A percentile compares a stretch with the other conserved stretches of the same genome.
Conservation (phyloP, 2,329 filamentous ascomycete genomes). For the Fusarium sublunatum region DNA sequence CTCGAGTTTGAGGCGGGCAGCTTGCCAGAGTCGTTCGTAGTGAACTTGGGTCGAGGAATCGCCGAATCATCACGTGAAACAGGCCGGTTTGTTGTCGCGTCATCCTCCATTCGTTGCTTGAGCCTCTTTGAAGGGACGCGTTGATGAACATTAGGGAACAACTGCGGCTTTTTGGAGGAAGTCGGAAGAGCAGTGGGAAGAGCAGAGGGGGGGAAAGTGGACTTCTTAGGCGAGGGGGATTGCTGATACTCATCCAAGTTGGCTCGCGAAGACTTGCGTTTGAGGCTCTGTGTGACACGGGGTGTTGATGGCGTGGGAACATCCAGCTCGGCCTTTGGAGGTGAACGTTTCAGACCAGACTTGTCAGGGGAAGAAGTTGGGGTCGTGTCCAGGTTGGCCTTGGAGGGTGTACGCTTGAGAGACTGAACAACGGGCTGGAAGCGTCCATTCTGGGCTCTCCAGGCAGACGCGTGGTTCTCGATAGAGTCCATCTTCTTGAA, state of each 20-base stretch:
- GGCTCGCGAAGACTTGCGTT: conserved; percentile 47
- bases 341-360: conserved; percentile 62
- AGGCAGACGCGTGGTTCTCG: conserved; percentile 83
- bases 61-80: conserved; percentile 63
- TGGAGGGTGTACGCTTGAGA: conserved; percentile 59
- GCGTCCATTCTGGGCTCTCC: conserved; percentile 68
- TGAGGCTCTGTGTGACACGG: conserved; percentile 51
- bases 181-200: conserved; percentile 37
- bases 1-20: conserved; percentile 60
- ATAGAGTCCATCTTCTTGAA: conserved; percentile 99
- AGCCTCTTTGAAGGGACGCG: conserved; percentile 73
- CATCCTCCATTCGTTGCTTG: conserved; percentile 74
- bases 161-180: conserved; percentile 22
- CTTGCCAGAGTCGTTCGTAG: conserved; percentile 35
- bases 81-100: conserved; percentile 74
- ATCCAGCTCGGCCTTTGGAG: conserved; percentile 65
- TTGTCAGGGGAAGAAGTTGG: conserved; percentile 49
- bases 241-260: conserved; percentile 50
- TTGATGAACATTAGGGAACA: conserved; percentile 40
- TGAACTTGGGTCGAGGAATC: conserved; percentile 60
- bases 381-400: conserved; percentile 55
- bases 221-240: conserved; percentile 46
- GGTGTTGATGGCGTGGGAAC: conserved; percentile 59
- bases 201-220: conserved; percentile 39
- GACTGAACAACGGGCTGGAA: conserved; percentile 59